phyloP scores from a whole-genome alignment of 2,329 filamentous ascomycete genomes.

The Xylaria sp. region DNA sequence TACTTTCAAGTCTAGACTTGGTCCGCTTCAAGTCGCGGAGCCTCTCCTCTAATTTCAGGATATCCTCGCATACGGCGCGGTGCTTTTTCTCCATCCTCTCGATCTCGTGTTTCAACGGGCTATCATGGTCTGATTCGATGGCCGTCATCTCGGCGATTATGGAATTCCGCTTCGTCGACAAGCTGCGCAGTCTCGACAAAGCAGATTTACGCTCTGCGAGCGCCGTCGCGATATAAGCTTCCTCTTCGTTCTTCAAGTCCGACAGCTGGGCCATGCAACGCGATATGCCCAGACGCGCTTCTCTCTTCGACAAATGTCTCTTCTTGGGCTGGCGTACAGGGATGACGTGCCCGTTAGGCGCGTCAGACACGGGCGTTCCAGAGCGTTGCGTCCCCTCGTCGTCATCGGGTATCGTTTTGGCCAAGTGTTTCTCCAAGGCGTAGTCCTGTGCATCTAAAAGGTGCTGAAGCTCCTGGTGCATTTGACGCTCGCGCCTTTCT shows the following conservation, averaged over 20 bases:
- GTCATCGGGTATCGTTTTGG: constrained; percentile 37
- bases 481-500: constrained; percentile 61
- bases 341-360: constrained; percentile 54
- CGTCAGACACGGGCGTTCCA: constrained; percentile 34
- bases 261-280: constrained; percentile 72
- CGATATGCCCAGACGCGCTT: constrained; percentile 73
- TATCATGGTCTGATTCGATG: constrained; percentile 66
- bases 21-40: constrained; percentile 70
- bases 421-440: constrained; percentile 58
- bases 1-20: constrained; percentile 67
- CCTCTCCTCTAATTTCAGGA: constrained; percentile 72
- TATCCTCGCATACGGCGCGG: constrained; percentile 67
- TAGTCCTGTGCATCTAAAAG: constrained; percentile 69
- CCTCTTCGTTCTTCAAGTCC: constrained; percentile 74
- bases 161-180: constrained; percentile 62
- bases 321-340: constrained; percentile 68
- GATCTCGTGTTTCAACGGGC: constrained; percentile 70
- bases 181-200: constrained; percentile 66
- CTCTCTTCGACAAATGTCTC: constrained; percentile 66
- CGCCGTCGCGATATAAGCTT: constrained; percentile 67
- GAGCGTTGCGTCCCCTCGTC: constrained; percentile 27
- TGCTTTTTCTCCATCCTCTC: constrained; percentile 68
- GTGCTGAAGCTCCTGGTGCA: constrained; percentile 67
- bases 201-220: constrained; percentile 67
- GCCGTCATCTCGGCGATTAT: constrained; percentile 63